These are phyloP conservation scores for Knoxia roxburghii DNA, from an alignment of 257 asterid species.

Conservation along the genomic window DNA sequence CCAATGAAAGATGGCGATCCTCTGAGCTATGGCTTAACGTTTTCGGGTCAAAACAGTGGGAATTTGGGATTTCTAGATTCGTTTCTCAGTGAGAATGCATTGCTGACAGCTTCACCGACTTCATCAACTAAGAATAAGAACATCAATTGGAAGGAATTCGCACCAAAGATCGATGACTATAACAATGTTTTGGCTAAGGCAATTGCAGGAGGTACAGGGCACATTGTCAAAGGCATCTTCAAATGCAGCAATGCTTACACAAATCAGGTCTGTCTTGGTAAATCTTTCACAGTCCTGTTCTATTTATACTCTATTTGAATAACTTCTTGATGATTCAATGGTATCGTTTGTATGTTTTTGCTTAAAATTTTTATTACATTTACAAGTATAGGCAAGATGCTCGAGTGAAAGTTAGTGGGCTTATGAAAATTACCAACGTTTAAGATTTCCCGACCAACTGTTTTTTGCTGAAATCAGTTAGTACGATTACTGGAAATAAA, in stretches of 20 bases:
- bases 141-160: slow-evolving; percentile 69
- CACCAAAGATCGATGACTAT: slow-evolving; percentile 64
- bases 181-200: slow-evolving; percentile 68
- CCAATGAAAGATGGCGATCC: slow-evolving; percentile 57
- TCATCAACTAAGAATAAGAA: slow-evolving; percentile 19
- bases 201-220: slow-evolving; percentile 79
- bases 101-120: slow-evolving; percentile 33
- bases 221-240: slow-evolving; percentile 70
- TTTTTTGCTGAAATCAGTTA: neutral
- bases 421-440: neutral
- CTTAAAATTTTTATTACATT: too few relatives aligned
- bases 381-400: too few relatives aligned
- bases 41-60: slow-evolving; percentile 27
- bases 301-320: too few relatives aligned
- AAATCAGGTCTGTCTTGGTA: slow-evolving; percentile 42
- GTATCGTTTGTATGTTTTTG: too few relatives aligned
- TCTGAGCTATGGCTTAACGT: slow-evolving; percentile 69
- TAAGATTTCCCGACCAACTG: neutral
- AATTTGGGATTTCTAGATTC: slow-evolving; percentile 44
- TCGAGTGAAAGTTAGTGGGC: too few relatives aligned
- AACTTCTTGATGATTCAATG: too few relatives aligned
- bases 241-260: slow-evolving; percentile 65
- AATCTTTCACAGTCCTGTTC: too few relatives aligned
- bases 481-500: neutral
- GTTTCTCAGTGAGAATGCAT: slow-evolving; percentile 47